phyloP scores from a whole-genome alignment of 2,329 filamentous ascomycete species.

The Aureobasidium sp. region DNA sequence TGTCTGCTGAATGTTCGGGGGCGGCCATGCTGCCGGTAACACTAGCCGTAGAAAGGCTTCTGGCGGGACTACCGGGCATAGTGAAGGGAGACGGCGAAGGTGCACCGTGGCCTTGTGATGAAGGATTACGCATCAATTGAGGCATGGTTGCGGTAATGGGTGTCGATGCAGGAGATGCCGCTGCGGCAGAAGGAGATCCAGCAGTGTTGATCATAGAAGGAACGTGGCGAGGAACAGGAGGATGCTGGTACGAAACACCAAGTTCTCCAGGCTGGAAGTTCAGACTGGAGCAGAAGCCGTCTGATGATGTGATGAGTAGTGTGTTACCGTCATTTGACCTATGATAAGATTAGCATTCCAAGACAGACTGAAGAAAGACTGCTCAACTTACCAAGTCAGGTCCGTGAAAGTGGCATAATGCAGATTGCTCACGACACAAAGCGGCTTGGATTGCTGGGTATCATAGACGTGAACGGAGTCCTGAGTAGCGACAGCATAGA shows the following conservation, averaged over 20 bases:
- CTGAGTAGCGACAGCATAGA: constrained; percentile 95
- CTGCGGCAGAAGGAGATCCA: constrained; percentile 21
- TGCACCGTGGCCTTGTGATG: constrained; percentile 15
- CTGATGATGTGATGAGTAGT: constrained; percentile 90
- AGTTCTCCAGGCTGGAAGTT: constrained; percentile 79
- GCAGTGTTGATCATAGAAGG: constrained; percentile 27
- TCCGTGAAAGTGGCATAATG: constrained; percentile 98
- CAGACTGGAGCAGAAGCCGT: constrained; percentile 91
- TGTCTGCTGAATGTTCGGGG: constrained; percentile 48
- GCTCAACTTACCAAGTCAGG: constrained; percentile 68
- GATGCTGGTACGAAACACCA: constrained; percentile 69
- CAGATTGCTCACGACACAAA: constrained; percentile 92
- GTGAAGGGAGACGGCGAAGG: constrained; percentile 16
- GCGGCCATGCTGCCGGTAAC: constrained; percentile 22
- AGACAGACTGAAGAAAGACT: not conserved
- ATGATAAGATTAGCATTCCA: constrained; percentile 20
- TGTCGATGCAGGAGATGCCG: constrained; percentile 26
- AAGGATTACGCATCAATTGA: constrained; percentile 12
- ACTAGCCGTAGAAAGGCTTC: constrained; percentile 15
- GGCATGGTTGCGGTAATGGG: constrained; percentile 12
- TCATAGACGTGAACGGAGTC: constrained; percentile 93
- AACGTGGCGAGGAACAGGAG: constrained; percentile 35
- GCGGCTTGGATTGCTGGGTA: constrained; percentile 87
- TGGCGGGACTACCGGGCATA: constrained; percentile 16
- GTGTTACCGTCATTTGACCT: constrained; percentile 71